Base-by-base conservation (phyloP, 1,139 yeast species). In the Yamadazyma jaroonii region DNA sequence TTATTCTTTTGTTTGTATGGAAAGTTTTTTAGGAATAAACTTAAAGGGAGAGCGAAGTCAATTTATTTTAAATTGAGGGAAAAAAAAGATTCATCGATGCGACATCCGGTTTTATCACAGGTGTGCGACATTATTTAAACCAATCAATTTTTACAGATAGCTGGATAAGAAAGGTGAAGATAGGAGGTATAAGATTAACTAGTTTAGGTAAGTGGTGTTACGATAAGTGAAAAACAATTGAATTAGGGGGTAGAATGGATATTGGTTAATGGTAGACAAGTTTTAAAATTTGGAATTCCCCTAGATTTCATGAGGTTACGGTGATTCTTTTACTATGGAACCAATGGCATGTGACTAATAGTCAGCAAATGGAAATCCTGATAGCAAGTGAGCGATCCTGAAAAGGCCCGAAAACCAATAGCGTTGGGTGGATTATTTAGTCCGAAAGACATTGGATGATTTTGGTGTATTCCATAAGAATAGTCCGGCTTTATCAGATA, bases 1-100 rank as follows among this genome's bases (percentile, higher is more conserved):
- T 64, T 37, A 29, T 47, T 23, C 13, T 24, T 3, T 21, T 11
- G 21, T 22, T 17, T 23, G 21, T 17, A 13, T 30, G 9, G 12
- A 12, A 32, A 31, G 6, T 15, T 21, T 15, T 22, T 21, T 24
- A 13, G 10, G 21, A 31, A 11, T 31, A n/a, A n/a, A 25, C 9
- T 8, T 9, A 20, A 29, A 29, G 17, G n/a, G 17, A 14, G 34
- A 32, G 35, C 35, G 35, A 32, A 32, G 35, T 32, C 35, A 32
- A 25, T 12, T 25, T 32, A 11, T 23, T 32, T 32, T 32, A 32
- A 32, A 32, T 32, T 32, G 11, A 20, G 10, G 11, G 22, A 20
- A 13, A 17, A 21, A 7, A n/a, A n/a, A n/a, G n/a, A n/a, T n/a
- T n/a, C 11, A 25, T 17, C 13, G 15, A 13, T 15, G 20, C 20